Base-by-base conservation (phyloP, 2,329 filamentous ascomycete genomes). In the Neonectria punicea region DNA sequence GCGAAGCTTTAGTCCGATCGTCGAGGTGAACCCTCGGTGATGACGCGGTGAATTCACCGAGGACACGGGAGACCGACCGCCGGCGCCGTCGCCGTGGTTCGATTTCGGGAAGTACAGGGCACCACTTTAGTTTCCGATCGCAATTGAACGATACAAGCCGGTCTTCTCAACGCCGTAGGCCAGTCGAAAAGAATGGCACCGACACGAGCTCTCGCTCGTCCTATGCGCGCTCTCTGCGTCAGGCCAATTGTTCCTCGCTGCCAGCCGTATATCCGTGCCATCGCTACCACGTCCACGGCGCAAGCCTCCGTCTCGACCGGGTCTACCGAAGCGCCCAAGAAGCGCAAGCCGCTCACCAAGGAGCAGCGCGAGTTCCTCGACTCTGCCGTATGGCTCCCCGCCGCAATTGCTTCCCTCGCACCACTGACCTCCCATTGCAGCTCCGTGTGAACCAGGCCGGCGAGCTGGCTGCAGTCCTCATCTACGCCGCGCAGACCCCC, bases 391-490 rank as follows among this genome's bases (percentile, higher is more conserved):
- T 70, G 85, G 73, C 41, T 18, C 25, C 28, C 14, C 14, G 54
- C 13, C n/a, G 11, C 32, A 30, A 34, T 28, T 34, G 22, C 5
- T 55, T 13, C 18, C 22, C 32, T 11, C 47, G 11, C 41, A 32
- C 41, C 16, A 16, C 66, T 73, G 58, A 71, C 58, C 46, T 30
- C 11, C 49, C 60, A 16, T 36, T 55, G 11, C 73, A 91, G 89
- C 89, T 98, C 32, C 93, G 96, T 67, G 96, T 99, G 62, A 98
- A 99, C 80, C 96, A 99, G 82, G 94, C 96, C 25, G 96, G 96
- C 76, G 96, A 99, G 81, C 89, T 99, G n/a, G 96, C 96, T 59
- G 96, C 96, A 32, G 95, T 93, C 28, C 88, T 97, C 61, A 99
- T 99, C 79, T 99, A 98, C 83, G 90, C 89, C 1, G 90, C 93